Percentiles rank a stretch among this genome's conserved stretches.
Conservation (phyloP, 202 grass and related monocot species). For the Panicum virgatum region DNA sequence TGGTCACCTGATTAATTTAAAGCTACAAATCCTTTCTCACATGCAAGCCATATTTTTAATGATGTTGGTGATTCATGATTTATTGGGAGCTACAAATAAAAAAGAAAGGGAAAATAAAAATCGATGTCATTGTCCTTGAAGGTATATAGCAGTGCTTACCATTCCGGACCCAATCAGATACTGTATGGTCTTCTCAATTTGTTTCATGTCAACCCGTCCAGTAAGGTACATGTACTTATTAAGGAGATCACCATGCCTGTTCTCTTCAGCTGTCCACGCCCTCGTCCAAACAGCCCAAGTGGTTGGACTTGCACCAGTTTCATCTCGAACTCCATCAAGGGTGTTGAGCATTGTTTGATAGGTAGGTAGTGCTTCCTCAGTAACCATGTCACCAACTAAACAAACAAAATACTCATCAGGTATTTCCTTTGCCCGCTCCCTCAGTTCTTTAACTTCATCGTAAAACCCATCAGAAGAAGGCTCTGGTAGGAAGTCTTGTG, state of each 20-base stretch:
- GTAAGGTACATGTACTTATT: conserved; percentile 94
- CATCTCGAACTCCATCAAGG: conserved; percentile 79
- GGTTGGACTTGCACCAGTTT: conserved; percentile 89
- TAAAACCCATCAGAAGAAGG: conserved; percentile 72
- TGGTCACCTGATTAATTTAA: not conserved
- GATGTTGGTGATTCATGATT: not conserved
- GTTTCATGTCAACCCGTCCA: conserved; percentile 91
- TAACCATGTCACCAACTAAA: conserved; percentile 98
- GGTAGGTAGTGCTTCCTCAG: conserved; percentile 92
- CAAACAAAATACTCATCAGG: conserved; percentile 95
- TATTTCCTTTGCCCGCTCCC: conserved; percentile 71
- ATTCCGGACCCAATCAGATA: conserved; percentile 94
- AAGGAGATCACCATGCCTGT: conserved; percentile 89
- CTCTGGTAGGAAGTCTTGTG: conserved; percentile 79
- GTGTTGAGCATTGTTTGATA: conserved; percentile 98
- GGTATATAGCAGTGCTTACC: conserved; percentile 47
- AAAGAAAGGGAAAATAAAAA: not conserved
- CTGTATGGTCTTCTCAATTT: conserved; percentile 97
- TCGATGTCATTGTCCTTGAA: not conserved
- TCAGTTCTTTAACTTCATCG: conserved; percentile 72
- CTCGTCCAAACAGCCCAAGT: conserved; percentile 94
- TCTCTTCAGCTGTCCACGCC: conserved; percentile 95
- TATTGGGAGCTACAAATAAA: not conserved
- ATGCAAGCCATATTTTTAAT: not conserved
- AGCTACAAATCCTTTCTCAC: not conserved